Percentiles rank a stretch among this genome's conserved stretches.
Evolutionary conservation across 768 basidiomycete species (phyloP).

Genomic region (Tephrocybe rancida): DNA sequence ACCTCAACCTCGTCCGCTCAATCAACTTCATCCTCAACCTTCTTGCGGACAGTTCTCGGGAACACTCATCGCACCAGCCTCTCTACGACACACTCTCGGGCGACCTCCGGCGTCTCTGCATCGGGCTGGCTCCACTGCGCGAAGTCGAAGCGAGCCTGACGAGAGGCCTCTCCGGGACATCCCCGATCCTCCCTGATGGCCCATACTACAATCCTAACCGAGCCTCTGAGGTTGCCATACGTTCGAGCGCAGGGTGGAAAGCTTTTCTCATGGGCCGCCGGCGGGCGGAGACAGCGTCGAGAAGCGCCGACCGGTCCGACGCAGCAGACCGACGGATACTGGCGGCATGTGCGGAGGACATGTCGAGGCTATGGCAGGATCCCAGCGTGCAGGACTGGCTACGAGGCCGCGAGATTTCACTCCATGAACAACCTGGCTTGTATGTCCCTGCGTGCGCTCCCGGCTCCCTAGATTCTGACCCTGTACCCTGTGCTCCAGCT

Average conservation of each 20-base stretch:
- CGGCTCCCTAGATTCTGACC: neutral
- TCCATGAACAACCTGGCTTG: constrained; percentile 67
- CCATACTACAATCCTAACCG: constrained; percentile 37
- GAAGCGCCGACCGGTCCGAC: constrained; percentile 23
- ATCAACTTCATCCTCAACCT: constrained; percentile 41
- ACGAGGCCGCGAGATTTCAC: constrained; percentile 40
- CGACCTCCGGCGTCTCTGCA: constrained; percentile 46
- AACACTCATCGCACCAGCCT: constrained; percentile 18
- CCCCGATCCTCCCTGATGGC: constrained; percentile 13
- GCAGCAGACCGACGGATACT: constrained; percentile 50
- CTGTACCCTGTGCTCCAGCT: constrained; percentile 42
- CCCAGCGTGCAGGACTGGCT: constrained; percentile 44
- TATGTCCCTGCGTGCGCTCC: constrained; percentile 32
- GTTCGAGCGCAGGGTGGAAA: constrained; percentile 54
- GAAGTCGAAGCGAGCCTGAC: constrained; percentile 56
- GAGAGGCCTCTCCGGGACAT: constrained; percentile 38
- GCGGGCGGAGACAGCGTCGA: constrained; percentile 20
- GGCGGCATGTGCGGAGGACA: constrained; percentile 55
- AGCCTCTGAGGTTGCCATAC: constrained; percentile 50
- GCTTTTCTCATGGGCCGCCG: constrained; percentile 39
- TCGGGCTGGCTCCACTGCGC: constrained; percentile 55
- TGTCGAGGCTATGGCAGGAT: constrained; percentile 56
- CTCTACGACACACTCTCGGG: constrained; percentile 27
- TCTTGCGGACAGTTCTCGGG: constrained; percentile 22
- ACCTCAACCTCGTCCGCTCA: constrained; percentile 66